Base-by-base conservation (phyloP, 768 basidiomycete species). In the Lentinula edodes region DNA sequence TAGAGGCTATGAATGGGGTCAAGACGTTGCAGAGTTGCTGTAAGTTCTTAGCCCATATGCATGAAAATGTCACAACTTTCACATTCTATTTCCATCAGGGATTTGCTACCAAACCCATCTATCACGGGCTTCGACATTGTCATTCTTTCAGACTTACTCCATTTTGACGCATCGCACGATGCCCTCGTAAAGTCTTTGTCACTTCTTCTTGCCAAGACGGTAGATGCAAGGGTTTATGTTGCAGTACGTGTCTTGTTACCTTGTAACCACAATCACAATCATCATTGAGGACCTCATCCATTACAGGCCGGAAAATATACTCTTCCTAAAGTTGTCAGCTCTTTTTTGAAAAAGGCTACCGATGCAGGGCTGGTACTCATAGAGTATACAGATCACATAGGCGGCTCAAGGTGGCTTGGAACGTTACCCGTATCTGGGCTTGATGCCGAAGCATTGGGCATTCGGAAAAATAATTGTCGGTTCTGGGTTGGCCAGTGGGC, bases 61-160 rank as follows among this genome's bases (percentile, higher is more conserved):
- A 36, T 52, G 23, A 23, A 20, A 57, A 73, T 71, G 46, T 8
- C 12, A 4, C 48, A 10, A 16, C 20, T 10, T 16, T 50, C 61
- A 68, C 28, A 35, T 72, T 5, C 52, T 71, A 32, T 65, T 63
- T 53, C 35, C 57, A 18, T 13, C 41, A 60, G 59, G 23, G 3
- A 38, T 6, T 43, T 60, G 9, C 28, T 60, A n/a, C 35, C 38
- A 45, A 32, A 62, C 55, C 55, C 42, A 32, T 34, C 53, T 16
- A 5, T 16, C 34, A 10, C 45, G 1, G 79, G 76, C 57, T 90
- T 79, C 69, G 87, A 89, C 65, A 66, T 81, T 16, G 74, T 90
- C 54, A 80, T 91, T 61, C 77, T 89, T 52, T 90, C 87, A 2
- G 89, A 91, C 72, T 76, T 92, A 10, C 77, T 91, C 28, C 87